phyloP scores from a whole-genome alignment of 306 rosid species.

The Cucurbita moschata region DNA sequence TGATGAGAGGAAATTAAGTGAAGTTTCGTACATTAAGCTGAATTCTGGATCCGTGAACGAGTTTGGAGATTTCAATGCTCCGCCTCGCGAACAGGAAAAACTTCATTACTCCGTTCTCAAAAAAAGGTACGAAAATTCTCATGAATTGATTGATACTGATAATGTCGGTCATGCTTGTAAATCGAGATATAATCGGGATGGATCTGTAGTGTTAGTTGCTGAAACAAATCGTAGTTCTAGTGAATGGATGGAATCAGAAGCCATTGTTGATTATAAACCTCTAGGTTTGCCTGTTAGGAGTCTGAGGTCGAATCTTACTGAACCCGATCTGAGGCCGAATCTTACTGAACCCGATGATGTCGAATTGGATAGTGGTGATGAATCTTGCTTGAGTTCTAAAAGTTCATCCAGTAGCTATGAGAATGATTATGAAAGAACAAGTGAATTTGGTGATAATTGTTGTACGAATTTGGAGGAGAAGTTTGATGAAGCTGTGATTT shows the following conservation, averaged over 20 bases:
- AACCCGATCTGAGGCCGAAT: slow-evolving; percentile 29
- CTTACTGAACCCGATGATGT: slow-evolving; percentile 21
- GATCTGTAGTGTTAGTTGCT: slow-evolving; percentile 45
- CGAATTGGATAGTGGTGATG: slow-evolving; percentile 25
- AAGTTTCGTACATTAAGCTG: not conserved
- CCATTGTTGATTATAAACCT: slow-evolving; percentile 32
- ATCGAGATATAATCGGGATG: slow-evolving; percentile 15
- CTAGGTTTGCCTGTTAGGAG: slow-evolving; percentile 78
- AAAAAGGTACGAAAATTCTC: slow-evolving; percentile 26
- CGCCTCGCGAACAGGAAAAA: not conserved
- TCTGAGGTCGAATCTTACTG: slow-evolving; percentile 30
- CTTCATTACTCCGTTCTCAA: slow-evolving; percentile 20
- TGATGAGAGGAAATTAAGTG: slow-evolving; percentile 22
- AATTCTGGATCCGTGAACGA: not conserved
- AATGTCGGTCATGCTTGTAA: not conserved
- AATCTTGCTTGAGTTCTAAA: slow-evolving; percentile 48
- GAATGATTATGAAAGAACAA: slow-evolving; percentile 16
- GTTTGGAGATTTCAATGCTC: not conserved
- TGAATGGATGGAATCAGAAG: slow-evolving; percentile 21
- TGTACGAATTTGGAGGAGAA: slow-evolving; percentile 31
- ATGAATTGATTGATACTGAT: slow-evolving; percentile 12
- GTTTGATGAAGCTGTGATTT: slow-evolving; percentile 26
- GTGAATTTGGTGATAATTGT: slow-evolving; percentile 34
- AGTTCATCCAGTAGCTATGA: slow-evolving; percentile 22
- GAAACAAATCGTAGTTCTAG: slow-evolving; percentile 31